Base-by-base conservation (phyloP, 1,139 yeast species). In the Protomyces pachydermus region DNA sequence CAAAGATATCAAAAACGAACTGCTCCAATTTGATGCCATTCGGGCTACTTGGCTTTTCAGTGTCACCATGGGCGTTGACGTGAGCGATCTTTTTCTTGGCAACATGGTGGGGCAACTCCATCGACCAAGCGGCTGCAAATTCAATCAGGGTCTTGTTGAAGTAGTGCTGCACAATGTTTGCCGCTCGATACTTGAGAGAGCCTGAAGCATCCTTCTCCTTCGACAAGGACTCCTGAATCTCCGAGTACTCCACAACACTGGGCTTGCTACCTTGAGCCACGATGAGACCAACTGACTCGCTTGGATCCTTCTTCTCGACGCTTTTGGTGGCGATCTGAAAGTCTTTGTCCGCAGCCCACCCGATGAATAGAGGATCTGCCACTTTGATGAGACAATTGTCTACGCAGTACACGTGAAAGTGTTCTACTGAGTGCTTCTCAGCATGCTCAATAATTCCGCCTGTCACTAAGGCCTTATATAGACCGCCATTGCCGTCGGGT, bases 401-500 rank as follows among this genome's bases (percentile, higher is more conserved):
- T 60, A 95, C 98, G 76, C 98, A 91, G 77, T 91, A 95, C 87
- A 91, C 88, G 77, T 95, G 98, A 68, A 95, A 81, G 74, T 93
- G 98, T 75, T 89, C 84, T 69, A 93, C 84, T 8, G 90, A 91
- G 65, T 85, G 84, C n/a, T 71, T 68, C 34, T 77, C 72, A 73
- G 93, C 83, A 73, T 91, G 97, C 9, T 82, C 82, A 58, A 93
- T 73, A 28, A 91, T 79, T 1, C 84, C 83, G 68, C 86, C 83
- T 50, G 82, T 81, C 70, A 78, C 77, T 53, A 95, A 80, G 1
- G 97, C 98, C 72, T 85, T 86, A 78, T 95, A 95, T 65, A 95
- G 79, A 1, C 99, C 99, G 65, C 99, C 99, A 74, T 95, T 95
- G 1, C 99, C 99, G 75, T 95, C 98, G 1, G 99, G 98, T 12